These are phyloP conservation scores for Peronosclerospora sorghi DNA, from an alignment of 352 stramenopile genomes.

Conservation along the genomic window DNA sequence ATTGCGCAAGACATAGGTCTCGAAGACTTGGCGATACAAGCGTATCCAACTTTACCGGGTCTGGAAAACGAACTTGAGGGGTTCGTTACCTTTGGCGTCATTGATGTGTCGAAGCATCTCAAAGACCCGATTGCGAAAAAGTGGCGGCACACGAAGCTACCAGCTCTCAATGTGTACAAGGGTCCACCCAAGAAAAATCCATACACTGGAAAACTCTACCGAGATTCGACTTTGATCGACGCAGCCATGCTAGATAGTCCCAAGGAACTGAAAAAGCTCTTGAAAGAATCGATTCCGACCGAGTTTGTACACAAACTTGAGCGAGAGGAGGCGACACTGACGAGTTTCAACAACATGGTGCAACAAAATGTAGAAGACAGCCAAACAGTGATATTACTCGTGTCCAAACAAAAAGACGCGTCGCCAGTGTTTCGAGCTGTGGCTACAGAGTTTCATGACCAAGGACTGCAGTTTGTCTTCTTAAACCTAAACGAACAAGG, in stretches of 20 bases:
- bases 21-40: conserved; percentile 16
- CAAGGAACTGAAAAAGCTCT: conserved; percentile 43
- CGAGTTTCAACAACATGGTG: conserved; percentile 18
- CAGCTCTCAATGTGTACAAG: conserved; percentile 48
- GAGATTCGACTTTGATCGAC: conserved; percentile 27
- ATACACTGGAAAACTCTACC: conserved; percentile 58
- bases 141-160: conserved; percentile 37
- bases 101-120: conserved; percentile 23
- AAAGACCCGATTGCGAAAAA: conserved; percentile 33
- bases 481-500: conserved; percentile 26
- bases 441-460: conserved; percentile 41
- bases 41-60: conserved; percentile 27
- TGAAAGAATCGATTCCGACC: conserved; percentile 48
- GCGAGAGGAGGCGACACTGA: conserved; percentile 5
- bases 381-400: conserved; percentile 30
- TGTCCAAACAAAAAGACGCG: conserved; percentile 54
- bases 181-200: conserved; percentile 58
- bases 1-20: conserved; percentile 9
- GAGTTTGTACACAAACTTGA: conserved; percentile 36
- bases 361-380: conserved; percentile 4
- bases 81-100: conserved; percentile 31
- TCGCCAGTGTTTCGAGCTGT: conserved; percentile 51
- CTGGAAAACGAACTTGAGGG: conserved; percentile 35
- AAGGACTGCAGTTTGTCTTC: conserved; percentile 44
- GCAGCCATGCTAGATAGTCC: conserved; percentile 29